A percentile compares a stretch with the other conserved stretches of the same genome.
Evolutionary conservation across 768 basidiomycete species (phyloP).

Genomic region (Collybia sordida): DNA sequence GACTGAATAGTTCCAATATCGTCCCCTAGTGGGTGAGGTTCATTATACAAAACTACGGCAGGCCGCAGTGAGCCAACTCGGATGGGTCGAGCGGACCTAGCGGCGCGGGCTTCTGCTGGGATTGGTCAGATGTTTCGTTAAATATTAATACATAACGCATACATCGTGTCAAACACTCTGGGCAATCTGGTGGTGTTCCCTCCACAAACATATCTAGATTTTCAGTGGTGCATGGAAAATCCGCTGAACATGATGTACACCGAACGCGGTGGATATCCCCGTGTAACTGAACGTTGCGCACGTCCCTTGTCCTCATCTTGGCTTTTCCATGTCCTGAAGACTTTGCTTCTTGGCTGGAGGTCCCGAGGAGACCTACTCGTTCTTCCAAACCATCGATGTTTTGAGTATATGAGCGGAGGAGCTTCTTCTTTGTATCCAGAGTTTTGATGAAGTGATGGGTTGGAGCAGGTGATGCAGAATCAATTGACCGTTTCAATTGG

Average conservation of each 20-base stretch:
- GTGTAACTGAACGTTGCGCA: conserved; percentile 90
- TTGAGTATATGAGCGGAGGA: conserved; percentile 92
- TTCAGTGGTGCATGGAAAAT: conserved; percentile 66
- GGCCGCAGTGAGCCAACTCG: conserved; percentile 88
- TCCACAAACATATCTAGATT: conserved; percentile 63
- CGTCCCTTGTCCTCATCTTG: conserved; percentile 66
- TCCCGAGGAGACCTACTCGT: conserved; percentile 70
- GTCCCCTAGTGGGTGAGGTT: conserved; percentile 89
- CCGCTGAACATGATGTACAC: conserved; percentile 81
- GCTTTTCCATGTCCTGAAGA: conserved; percentile 63
- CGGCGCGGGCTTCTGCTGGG: conserved; percentile 71
- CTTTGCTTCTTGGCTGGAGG: conserved; percentile 53
- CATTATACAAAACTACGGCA: conserved; percentile 93
- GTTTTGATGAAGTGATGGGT: conserved; percentile 90
- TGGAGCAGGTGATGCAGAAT: conserved; percentile 74
- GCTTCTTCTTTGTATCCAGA: conserved; percentile 79
- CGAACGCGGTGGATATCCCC: conserved; percentile 92
- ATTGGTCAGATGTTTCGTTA: conserved; percentile 6
- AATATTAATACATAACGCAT: conserved; percentile 29
- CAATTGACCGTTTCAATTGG: conserved; percentile 80
- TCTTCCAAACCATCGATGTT: conserved; percentile 97
- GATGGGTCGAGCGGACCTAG: conserved; percentile 77
- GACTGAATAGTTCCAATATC: conserved; percentile 85
- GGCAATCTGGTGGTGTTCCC: conserved; percentile 81
- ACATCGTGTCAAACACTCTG: conserved; percentile 83